Evolutionary conservation across 2,329 filamentous ascomycete species (phyloP).

Genomic region (Clarireedia hainanense): DNA sequence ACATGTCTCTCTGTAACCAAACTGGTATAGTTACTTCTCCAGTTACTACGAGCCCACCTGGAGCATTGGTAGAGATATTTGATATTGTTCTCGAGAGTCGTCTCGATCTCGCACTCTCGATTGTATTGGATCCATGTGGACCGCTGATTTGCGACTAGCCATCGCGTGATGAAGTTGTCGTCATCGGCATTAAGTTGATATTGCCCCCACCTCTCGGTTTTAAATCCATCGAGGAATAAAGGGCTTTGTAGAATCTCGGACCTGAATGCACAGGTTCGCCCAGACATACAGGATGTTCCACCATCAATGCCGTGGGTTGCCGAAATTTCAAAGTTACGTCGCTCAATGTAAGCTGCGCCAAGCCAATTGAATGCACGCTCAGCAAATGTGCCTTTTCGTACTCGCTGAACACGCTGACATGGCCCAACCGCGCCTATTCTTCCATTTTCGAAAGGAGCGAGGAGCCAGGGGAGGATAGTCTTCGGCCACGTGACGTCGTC

Average conservation of each 20-base stretch:
- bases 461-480: conserved; percentile 81
- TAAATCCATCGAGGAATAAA: conserved; percentile 81
- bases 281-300: conserved; percentile 93
- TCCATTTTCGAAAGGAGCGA: conserved; percentile 83
- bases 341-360: conserved; percentile 83
- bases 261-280: conserved; percentile 85
- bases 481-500: conserved; percentile 91
- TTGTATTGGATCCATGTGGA: conserved; percentile 96
- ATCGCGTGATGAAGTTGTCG: conserved; percentile 96
- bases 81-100: conserved; percentile 79
- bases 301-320: conserved; percentile 93
- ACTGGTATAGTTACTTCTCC: conserved; percentile 93
- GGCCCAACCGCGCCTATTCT: conserved; percentile 86
- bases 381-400: conserved; percentile 47
- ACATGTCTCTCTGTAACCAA: conserved; percentile 76
- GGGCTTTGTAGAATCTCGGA: conserved; percentile 80
- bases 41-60: conserved; percentile 94
- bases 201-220: conserved; percentile 80
- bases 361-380: conserved; percentile 78
- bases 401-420: conserved; percentile 73
- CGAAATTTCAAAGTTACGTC: conserved; percentile 93
- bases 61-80: conserved; percentile 93
- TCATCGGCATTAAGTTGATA: conserved; percentile 94
- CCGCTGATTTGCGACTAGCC: conserved; percentile 87
- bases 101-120: conserved; percentile 82